Evolutionary conservation across 352 stramenopile genomes (phyloP), one percentile per base, ranked within the genome.

Genomic region (Pythium pyrilobum): DNA sequence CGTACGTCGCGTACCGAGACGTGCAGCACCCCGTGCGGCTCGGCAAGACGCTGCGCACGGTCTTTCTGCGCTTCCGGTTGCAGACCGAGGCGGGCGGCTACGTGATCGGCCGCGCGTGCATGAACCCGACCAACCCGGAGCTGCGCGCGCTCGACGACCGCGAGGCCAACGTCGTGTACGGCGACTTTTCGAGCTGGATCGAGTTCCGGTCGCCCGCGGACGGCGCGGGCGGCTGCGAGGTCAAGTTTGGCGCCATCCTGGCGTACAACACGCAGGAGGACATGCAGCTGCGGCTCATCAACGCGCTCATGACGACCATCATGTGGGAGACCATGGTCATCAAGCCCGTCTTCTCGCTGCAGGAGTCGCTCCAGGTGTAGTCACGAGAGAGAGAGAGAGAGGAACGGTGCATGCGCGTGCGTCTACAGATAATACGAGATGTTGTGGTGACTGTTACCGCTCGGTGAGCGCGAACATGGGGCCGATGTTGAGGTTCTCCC

Each of bases 171-270:
- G 38, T 76, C n/a, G 53, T 71, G 6, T 75, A 66, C 48, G 57
- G 53, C 32, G 67, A 76, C 24, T 61, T 41, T n/a, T 68, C 29
- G 6, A 71, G 56, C 39, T 67, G 56, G 40, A 64, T 76, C 57
- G 67, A 76, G 57, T 87, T 87, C 64, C 61, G 62, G 28, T 32
- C 53, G 20, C 60, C 60, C 5, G 23, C 56, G 2, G 69, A 79
- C 51, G 45, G 56, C 45, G 42, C 29, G 18, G 59, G 23, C 3
- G 72, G 74, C 10, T 80, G 72, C 27, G 67, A 70, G 24, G 72
- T 87, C 64, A 85, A 84, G 56, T 87, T 87, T 56, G 72, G 80
- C 29, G 73, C 69, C 23, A 66, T 73, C 18, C 72, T 74, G 9
- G 72, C 75, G 57, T 85, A 83, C 61, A 72, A 83, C 54, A 83